Conservation (phyloP, 371 early-diverging fungal species). For the Syncephalis fuscata region DNA sequence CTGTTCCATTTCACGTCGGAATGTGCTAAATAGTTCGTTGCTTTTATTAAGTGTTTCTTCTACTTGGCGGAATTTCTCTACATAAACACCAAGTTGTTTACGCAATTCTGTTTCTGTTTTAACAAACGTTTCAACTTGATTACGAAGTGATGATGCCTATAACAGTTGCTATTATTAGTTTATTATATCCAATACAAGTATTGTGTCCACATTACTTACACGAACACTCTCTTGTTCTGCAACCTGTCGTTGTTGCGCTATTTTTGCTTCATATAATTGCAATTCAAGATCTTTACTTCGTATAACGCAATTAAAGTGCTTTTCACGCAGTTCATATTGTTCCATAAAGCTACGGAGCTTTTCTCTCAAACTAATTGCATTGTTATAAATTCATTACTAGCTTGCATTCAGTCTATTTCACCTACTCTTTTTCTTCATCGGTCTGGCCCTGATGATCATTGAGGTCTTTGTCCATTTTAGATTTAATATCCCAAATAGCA, state of each 20-base stretch:
- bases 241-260: constrained; percentile 21
- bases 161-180: too few species aligned
- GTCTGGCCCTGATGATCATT: constrained; percentile 13
- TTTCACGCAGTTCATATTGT: constrained; percentile 36
- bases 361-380: constrained; percentile 19
- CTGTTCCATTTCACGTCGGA: constrained; percentile 41
- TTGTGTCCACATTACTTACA: neutral
- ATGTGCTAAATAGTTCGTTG: constrained; percentile 34
- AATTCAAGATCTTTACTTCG: constrained; percentile 30
- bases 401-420: neutral
- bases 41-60: constrained; percentile 41
- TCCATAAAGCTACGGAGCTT: constrained; percentile 27
- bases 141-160: constrained; percentile 12
- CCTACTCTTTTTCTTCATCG: constrained; percentile 10
- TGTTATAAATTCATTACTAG: neutral
- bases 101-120: constrained; percentile 33
- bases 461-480: constrained; percentile 21
- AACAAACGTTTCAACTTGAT: constrained; percentile 21
- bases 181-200: neutral
- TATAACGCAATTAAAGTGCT: constrained; percentile 30
- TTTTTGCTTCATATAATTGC: constrained; percentile 26
- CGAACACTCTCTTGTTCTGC: constrained; percentile 16
- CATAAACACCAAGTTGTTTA: constrained; percentile 29
- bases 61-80: constrained; percentile 41
- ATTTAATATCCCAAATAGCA: constrained; percentile 26